These are phyloP conservation scores for Floccularia luteovirens DNA, from an alignment of 768 basidiomycete species.

Conservation along the genomic window DNA sequence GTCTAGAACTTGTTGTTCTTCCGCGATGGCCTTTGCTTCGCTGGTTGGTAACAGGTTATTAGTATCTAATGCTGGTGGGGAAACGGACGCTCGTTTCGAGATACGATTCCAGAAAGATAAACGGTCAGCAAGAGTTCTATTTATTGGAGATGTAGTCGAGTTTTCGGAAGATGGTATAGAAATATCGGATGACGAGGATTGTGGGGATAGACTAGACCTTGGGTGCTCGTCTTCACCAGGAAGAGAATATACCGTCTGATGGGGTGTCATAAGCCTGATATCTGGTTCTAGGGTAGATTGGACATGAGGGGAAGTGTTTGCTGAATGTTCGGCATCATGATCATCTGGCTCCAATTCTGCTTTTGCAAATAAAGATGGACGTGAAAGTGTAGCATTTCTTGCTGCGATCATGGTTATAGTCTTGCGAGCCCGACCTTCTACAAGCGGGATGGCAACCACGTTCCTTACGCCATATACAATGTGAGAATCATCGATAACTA, in stretches of 20 bases:
- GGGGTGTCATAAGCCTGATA: conserved; percentile 36
- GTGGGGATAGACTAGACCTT: conserved; percentile 22
- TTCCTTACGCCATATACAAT: conserved; percentile 62
- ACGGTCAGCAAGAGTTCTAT: conserved; percentile 54
- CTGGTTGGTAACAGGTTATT: background rate
- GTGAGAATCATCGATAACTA: conserved; percentile 61
- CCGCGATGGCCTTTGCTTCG: conserved; percentile 15
- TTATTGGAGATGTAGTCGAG: conserved; percentile 40
- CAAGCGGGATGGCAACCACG: conserved; percentile 66
- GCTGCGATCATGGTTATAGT: conserved; percentile 44
- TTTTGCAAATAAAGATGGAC: conserved; percentile 36
- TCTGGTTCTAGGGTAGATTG: conserved; percentile 45
- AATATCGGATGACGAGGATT: conserved; percentile 40
- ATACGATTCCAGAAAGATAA: conserved; percentile 72
- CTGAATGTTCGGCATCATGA: conserved; percentile 5
- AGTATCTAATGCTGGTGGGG: conserved; percentile 1
- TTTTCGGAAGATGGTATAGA: conserved; percentile 49
- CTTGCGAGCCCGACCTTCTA: conserved; percentile 51
- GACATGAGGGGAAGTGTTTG: conserved; percentile 25
- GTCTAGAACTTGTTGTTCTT: conserved; percentile 30
- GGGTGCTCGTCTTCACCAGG: conserved; percentile 10
- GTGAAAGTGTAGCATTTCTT: conserved; percentile 34
- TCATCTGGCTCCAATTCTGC: conserved; percentile 6
- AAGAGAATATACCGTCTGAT: conserved; percentile 14
- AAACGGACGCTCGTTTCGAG: conserved; percentile 32